Conservation (phyloP, 2,329 filamentous ascomycete species). For the Fusarium sp. region DNA sequence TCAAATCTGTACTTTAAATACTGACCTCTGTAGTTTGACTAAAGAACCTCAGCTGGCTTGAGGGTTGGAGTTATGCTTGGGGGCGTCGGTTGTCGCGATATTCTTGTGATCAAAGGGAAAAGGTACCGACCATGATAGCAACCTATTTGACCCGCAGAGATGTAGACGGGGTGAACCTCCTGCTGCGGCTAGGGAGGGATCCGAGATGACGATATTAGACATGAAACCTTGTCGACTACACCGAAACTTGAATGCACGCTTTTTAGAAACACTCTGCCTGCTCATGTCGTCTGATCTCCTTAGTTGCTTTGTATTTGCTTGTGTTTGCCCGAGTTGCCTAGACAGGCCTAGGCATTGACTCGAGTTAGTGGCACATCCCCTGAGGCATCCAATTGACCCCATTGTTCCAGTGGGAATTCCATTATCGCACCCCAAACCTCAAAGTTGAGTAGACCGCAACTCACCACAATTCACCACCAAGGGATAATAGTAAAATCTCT, state of each 20-base stretch:
- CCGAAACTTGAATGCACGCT: conserved; percentile 37
- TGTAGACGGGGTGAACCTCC: conserved; percentile 16
- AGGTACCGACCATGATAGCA: conserved; percentile 23
- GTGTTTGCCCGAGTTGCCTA: neutral
- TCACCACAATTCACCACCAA: neutral
- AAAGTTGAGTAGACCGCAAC: neutral
- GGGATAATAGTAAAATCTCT: neutral
- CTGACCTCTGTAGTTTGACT: conserved; percentile 49
- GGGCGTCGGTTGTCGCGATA: conserved; percentile 23
- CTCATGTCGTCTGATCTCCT: neutral
- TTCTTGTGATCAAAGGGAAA: conserved; percentile 24
- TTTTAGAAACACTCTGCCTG: conserved; percentile 18
- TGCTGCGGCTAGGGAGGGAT: conserved; percentile 17
- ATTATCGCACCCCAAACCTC: neutral
- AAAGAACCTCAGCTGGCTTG: conserved; percentile 37
- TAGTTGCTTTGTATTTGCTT: neutral
- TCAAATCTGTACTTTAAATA: neutral
- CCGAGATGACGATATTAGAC: conserved; percentile 38
- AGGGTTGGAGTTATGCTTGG: conserved; percentile 31
- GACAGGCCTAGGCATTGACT: neutral
- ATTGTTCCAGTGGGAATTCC: neutral
- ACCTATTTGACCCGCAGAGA: conserved; percentile 8
- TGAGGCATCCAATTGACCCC: neutral
- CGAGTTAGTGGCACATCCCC: neutral
- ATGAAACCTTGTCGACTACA: conserved; percentile 32